Evolutionary conservation across 140 eudicot genomes (phyloP), one percentile per base, ranked within the genome.

Genomic region (Ambrosia hybrid): DNA sequence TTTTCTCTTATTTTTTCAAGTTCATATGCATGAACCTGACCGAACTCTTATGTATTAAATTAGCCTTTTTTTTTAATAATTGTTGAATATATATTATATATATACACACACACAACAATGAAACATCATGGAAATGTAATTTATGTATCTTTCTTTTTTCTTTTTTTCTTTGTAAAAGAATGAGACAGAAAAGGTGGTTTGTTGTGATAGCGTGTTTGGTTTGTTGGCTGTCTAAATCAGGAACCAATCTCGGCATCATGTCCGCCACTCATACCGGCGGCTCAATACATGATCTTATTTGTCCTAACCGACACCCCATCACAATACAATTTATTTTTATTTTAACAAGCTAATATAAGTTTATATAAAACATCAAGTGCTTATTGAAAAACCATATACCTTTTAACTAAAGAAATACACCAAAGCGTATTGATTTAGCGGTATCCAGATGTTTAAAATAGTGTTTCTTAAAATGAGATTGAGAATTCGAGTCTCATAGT

Each of bases 231-330:
- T 46, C 70, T 12, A 53, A 51, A 52, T 74, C 58, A 53, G 13
- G 73, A 74, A 67, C 67, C 79, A 74, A 74, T 74, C 73, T 65
- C 79, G 77, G 73, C 79, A 56, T 74, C 66, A 9, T 74, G 73
- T 53, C 73, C 57, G 43, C 79, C 79, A 74, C 79, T 74, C 57
- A 65, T 65, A 15, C 52, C 65, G 78, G 70, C 70, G 63, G 52
- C 77, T 30, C 9, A 73, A 48, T 26, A 71, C 74, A 15, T 30
- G 34, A 30, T 21, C 63, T 3, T 57, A 57, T 49, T 49, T 49
- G 4, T 49, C 13, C 4, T 49, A 3, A 57, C 63, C 63, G 63
- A 57, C 66, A 34, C 45, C 15, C 4, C 66, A 17, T 56, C 62
- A 56, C 62, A 5, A 16, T 56, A 56, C 13, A 56, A 7, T 16